Conservation (phyloP, 108 stramenopile species). For the Aureococcus anophagefferens region DNA sequence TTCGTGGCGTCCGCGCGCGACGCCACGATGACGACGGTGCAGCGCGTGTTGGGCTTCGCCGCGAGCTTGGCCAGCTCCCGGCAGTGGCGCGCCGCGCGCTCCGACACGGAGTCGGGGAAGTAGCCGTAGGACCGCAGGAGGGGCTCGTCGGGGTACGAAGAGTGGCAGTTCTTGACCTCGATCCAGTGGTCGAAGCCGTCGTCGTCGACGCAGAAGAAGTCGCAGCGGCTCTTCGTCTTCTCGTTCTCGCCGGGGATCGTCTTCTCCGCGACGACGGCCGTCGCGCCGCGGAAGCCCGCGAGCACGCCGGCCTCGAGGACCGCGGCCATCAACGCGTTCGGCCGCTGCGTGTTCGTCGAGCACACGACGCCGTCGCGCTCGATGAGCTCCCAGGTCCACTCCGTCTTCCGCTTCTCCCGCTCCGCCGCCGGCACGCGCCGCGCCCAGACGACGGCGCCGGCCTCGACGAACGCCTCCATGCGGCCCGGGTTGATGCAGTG, state of each 20-base stretch:
- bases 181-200: background rate
- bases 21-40: slow-evolving; percentile 1
- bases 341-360: slow-evolving; percentile 2
- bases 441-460: background rate
- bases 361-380: background rate
- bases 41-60: background rate
- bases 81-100: background rate
- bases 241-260: background rate
- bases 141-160: background rate
- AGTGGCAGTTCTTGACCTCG: slow-evolving; percentile 3
- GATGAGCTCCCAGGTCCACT: slow-evolving; percentile 1
- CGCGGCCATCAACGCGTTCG: background rate
- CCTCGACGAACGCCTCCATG: background rate
- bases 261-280: background rate
- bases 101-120: slow-evolving; percentile 1
- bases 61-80: background rate
- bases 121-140: background rate
- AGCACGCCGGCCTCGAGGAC: background rate
- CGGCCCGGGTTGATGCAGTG: background rate
- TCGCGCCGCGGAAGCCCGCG: background rate
- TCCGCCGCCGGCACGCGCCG: background rate
- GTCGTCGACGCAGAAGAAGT: background rate
- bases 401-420: background rate
- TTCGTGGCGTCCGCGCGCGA: background rate
- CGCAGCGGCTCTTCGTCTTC: background rate